Evolutionary conservation across 495 filamentous ascomycete species (phyloP).

Genomic region (Pyronema omphalodes): DNA sequence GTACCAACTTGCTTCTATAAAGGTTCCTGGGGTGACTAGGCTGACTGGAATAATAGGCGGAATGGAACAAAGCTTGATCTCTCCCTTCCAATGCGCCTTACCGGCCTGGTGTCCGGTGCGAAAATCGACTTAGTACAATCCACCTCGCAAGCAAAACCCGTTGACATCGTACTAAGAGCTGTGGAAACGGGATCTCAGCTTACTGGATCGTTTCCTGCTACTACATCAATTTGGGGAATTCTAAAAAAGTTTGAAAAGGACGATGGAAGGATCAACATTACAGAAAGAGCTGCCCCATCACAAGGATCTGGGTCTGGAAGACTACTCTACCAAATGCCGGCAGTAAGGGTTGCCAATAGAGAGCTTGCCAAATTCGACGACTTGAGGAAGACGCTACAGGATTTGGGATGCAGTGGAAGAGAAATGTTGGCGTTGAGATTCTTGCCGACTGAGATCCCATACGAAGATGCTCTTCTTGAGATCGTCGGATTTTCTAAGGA

Average conservation of each 20-base stretch:
- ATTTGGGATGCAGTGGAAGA: slow-evolving; percentile 70
- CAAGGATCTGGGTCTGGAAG: slow-evolving; percentile 41
- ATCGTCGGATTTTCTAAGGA: slow-evolving; percentile 53
- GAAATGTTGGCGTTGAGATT: slow-evolving; percentile 61
- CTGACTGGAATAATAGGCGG: slow-evolving; percentile 32
- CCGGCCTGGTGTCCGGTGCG: slow-evolving; percentile 67
- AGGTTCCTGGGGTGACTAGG: background rate
- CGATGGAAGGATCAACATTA: slow-evolving; percentile 47
- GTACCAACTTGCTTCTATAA: slow-evolving; percentile 29
- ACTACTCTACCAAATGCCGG: slow-evolving; percentile 69
- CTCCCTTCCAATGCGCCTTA: slow-evolving; percentile 65
- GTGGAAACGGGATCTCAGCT: slow-evolving; percentile 45
- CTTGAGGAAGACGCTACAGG: slow-evolving; percentile 70
- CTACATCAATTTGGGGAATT: slow-evolving; percentile 70
- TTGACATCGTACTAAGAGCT: slow-evolving; percentile 71
- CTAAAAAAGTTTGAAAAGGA: slow-evolving; percentile 69
- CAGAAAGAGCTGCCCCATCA: slow-evolving; percentile 51
- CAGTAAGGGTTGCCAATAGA: slow-evolving; percentile 61
- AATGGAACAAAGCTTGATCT: slow-evolving; percentile 72
- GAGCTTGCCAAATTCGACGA: slow-evolving; percentile 59
- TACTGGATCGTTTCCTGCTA: slow-evolving; percentile 64
- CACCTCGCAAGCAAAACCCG: slow-evolving; percentile 36
- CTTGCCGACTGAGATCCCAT: slow-evolving; percentile 50
- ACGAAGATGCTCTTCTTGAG: slow-evolving; percentile 69
- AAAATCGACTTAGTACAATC: slow-evolving; percentile 75